Percentiles rank a stretch among this genome's conserved stretches.
Evolutionary conservation across 768 basidiomycete species (phyloP).

Genomic region (Mrakia blollopis): DNA sequence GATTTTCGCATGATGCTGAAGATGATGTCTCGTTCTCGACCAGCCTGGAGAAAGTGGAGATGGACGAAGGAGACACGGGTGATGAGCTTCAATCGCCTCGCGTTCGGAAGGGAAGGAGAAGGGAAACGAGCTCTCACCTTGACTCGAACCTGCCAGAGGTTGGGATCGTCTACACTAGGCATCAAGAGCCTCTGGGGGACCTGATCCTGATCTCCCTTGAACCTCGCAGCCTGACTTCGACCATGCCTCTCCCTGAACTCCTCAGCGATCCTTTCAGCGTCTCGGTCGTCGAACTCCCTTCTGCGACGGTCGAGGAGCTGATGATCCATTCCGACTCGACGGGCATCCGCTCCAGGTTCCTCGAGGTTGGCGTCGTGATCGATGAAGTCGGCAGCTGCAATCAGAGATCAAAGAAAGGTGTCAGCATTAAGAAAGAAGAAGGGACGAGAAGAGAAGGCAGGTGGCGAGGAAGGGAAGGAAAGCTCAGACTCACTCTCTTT

Average conservation of each 20-base stretch:
- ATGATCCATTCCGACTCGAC: slow-evolving; percentile 53
- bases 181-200: slow-evolving; percentile 89
- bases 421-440: background rate
- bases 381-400: slow-evolving; percentile 46
- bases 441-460: background rate
- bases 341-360: slow-evolving; percentile 65
- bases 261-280: slow-evolving; percentile 77
- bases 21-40: slow-evolving; percentile 86
- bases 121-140: slow-evolving; percentile 58
- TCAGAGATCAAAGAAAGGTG: background rate
- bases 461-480: background rate
- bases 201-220: slow-evolving; percentile 86
- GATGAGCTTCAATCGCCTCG: background rate
- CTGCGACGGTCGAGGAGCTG: slow-evolving; percentile 29
- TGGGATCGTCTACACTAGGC: slow-evolving; percentile 94
- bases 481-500: slow-evolving; percentile 41
- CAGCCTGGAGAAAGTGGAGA: slow-evolving; percentile 54
- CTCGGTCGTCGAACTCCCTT: slow-evolving; percentile 63
- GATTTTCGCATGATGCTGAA: slow-evolving; percentile 93
- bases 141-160: slow-evolving; percentile 89
- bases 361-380: slow-evolving; percentile 42
- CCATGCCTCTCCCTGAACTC: slow-evolving; percentile 73
- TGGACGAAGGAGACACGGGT: background rate
- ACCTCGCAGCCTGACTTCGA: slow-evolving; percentile 60
- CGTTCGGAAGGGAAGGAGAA: background rate